phyloP scores from a whole-genome alignment of 805 yeast genomes.

The Starmera amethionina region DNA sequence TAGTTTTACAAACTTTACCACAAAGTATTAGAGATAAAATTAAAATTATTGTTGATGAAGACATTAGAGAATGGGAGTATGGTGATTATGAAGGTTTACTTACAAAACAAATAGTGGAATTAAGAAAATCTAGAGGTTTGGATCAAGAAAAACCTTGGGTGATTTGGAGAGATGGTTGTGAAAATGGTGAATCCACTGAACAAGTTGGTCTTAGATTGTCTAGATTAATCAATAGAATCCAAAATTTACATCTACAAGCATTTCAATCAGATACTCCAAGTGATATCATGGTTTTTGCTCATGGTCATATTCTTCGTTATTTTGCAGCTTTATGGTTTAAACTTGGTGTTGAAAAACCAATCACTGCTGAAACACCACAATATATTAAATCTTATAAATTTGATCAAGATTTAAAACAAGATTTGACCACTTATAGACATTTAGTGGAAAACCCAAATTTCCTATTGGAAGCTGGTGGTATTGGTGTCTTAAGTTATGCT shows the following conservation, averaged over 20 bases:
- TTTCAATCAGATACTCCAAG: slow-evolving; percentile 41
- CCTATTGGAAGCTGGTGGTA: slow-evolving; percentile 90
- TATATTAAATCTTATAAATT: slow-evolving; percentile 10
- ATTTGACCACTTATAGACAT: slow-evolving; percentile 23
- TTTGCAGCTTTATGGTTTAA: slow-evolving; percentile 82
- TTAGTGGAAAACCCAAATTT: slow-evolving; percentile 59
- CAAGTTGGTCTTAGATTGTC: slow-evolving; percentile 70
- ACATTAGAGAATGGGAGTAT: slow-evolving; percentile 90
- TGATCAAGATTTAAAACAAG: slow-evolving; percentile 21
- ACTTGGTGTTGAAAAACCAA: slow-evolving; percentile 19
- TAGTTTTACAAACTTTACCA: slow-evolving; percentile 44
- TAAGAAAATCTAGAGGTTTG: slow-evolving; percentile 52
- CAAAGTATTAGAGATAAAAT: slow-evolving; percentile 32
- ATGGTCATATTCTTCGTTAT: slow-evolving; percentile 87
- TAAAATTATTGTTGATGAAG: slow-evolving; percentile 45
- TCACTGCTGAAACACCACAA: slow-evolving; percentile 4
- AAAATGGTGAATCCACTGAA: slow-evolving; percentile 66
- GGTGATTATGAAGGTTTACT: slow-evolving; percentile 89
- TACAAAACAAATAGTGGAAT: slow-evolving; percentile 54
- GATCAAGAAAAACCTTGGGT: slow-evolving; percentile 48
- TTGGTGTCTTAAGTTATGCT: slow-evolving; percentile 84
- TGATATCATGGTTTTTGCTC: slow-evolving; percentile 80
- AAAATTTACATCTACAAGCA: slow-evolving; percentile 46
- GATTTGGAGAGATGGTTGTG: slow-evolving; percentile 92
- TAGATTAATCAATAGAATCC: slow-evolving; percentile 53